Conservation (phyloP, 441 rosid species). For the Gossypium davidsonii region DNA sequence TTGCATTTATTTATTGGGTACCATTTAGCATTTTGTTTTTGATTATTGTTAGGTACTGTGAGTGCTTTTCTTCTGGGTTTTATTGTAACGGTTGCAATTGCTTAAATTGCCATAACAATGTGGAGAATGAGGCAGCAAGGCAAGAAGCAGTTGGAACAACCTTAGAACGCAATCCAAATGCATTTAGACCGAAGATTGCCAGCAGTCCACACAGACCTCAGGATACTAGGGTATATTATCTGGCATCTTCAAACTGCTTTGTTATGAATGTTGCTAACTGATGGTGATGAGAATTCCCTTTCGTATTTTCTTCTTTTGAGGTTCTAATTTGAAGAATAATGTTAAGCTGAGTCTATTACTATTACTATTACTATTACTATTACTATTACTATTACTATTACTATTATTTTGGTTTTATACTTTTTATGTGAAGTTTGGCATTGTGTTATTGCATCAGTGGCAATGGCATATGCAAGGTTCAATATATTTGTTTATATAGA, state of each 20-base stretch:
- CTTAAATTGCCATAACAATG: conserved; percentile 78
- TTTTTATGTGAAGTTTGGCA: background rate
- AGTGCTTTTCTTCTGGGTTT: conserved; percentile 88
- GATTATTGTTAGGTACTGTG: conserved; percentile 65
- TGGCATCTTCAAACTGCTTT: background rate
- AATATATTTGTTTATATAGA: background rate
- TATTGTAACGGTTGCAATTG: conserved; percentile 97
- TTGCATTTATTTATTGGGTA: background rate
- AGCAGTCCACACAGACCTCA: conserved; percentile 67
- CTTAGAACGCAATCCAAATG: conserved; percentile 87
- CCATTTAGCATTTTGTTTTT: conserved; percentile 2
- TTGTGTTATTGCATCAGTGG: background rate
- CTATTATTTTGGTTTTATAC: background rate
- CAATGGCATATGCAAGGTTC: background rate
- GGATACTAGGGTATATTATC: conserved; percentile 49
- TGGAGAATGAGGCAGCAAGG: conserved; percentile 69
- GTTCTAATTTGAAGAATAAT: background rate
- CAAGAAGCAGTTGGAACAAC: conserved; percentile 66
- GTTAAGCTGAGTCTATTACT: background rate
- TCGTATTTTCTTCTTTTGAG: background rate
- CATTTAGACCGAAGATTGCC: conserved; percentile 93
- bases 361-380: background rate
- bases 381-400: background rate
- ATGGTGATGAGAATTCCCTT: background rate
- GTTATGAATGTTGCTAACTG: background rate